Conservation (phyloP, 129 eudicot species). For the Solidago caesia region DNA sequence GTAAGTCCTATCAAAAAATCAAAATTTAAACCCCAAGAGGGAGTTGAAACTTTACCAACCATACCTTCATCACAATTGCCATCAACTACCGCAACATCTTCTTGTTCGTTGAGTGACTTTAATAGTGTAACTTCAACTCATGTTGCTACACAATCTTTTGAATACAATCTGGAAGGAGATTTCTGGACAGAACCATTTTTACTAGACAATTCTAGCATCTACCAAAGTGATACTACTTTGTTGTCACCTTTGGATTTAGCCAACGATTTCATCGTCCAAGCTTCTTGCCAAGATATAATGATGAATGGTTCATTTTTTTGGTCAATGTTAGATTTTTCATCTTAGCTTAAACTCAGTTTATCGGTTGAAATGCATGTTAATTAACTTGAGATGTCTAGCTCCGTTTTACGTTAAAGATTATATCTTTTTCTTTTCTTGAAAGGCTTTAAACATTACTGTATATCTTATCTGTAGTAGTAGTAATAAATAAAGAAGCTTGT, state of each 20-base stretch:
- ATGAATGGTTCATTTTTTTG: not conserved
- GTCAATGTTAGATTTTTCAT: not conserved
- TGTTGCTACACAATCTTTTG: not conserved
- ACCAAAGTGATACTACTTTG: not conserved
- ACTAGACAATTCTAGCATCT: slow-evolving; percentile 2
- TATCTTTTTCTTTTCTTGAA: no score
- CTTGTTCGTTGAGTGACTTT: not conserved
- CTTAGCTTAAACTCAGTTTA: not conserved
- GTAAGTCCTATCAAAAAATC: not conserved
- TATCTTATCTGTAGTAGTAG: no score
- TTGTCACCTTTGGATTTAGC: not conserved
- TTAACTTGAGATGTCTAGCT: not conserved
- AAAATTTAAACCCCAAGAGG: not conserved
- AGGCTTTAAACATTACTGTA: no score
- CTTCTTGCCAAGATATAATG: not conserved
- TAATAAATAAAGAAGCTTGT: no score
- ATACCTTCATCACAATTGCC: slow-evolving; percentile 15
- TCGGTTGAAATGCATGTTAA: not conserved
- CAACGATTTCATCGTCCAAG: not conserved
- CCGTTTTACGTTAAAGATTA: no score
- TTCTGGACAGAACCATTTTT: slow-evolving; percentile 2
- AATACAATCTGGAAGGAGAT: not conserved
- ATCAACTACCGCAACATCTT: not conserved
- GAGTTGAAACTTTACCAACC: slow-evolving; percentile 25
- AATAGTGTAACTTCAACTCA: not conserved